Evolutionary conservation across 1,284 basidiomycete species (phyloP), one percentile per base, ranked within the genome.

Genomic region (Apiotrichum brassicae): DNA sequence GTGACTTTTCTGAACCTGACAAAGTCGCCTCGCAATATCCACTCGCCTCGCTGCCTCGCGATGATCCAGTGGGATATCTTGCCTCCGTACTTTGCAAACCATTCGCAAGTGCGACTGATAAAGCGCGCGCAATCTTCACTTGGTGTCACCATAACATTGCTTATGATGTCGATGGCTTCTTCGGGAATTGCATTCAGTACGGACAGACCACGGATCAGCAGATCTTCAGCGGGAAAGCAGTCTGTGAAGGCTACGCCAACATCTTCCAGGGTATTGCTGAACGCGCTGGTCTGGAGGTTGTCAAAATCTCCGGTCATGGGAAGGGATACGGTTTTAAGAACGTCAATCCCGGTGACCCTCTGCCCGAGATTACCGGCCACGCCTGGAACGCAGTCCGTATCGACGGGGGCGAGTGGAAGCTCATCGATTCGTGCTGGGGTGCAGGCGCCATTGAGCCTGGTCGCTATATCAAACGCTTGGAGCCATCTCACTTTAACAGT

Each of bases 61-160:
- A 36, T n/a, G 43, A 49, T 32, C 39, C 49, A 4, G 36, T 55
- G 7, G 28, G 23, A 8, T 52, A 37, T 24, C 47, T 56, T 6
- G 50, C 54, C 2, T 25, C 43, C 3, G 44, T 13, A 14, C 47
- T 56, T 3, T 56, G 54, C 44, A 18, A 23, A 3, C 50, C 50
- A 0, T 52, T 56, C 48, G 18, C 37, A 6, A 34, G 34, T 0
- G 9, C 28, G 12, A 47, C 54, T 0, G 54, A 56, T 48, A 52
- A 52, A 28, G 54, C 54, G 18, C 54, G 54, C 13, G 54, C 50
- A 0, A 47, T 56, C 43, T 56, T 56, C 44, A 52, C 54, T 1
- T 56, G 54, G 54, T 42, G 33, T n/a, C 54, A 56, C 41, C 36
- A 56, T 48, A 56, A 52, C 54, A 35, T 56, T 28, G 37, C 23